Evolutionary conservation across 331 rosid species (phyloP), one percentile per base, ranked within the genome.

Genomic region (Acacia concinna): DNA sequence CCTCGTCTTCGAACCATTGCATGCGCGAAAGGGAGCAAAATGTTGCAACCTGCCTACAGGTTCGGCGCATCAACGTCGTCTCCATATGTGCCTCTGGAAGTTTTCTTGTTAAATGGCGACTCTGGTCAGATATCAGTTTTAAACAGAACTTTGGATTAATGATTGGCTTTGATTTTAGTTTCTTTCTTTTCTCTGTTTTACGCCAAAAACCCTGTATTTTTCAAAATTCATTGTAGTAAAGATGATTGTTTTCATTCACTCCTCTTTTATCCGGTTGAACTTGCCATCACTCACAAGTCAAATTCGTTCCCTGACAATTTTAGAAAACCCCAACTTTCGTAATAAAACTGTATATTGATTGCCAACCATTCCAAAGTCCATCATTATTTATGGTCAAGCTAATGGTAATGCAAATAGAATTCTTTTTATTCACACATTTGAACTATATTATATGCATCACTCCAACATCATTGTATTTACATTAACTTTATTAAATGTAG

Each of bases 71-170:
- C 92, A 12, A 46, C 43, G 74, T 86, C 88, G 35, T 85, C 94
- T 59, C 86, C 96, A 1, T 91, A 93, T 72, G 90, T 90, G 38
- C 98, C 97, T 20, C 83, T 93, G 81, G 99, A 96, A 85, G 94
- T 90, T 81, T 91, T 96, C 93, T 84, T 96, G 87, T 87, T 96
- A 83, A 90, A 96, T 57, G 99, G 98, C 6, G 98, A 96, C 75
- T 91, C 98, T 51, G 93, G 99, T 77, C 89, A 85, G 88, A 87
- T 96, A 63, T 93, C 94, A 30, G 87, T 96, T 74, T 38, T 93
- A 78, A 91, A 91, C 78, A 78, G 91, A 84, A 87, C 84, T 81
- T 92, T 93, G 79, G 76, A 80, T 71, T 80, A 84, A 84, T 86
- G 78, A 82, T 78, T 65, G 49, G 75, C 64, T 67, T 52, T 71